Base-by-base conservation (phyloP, 441 rosid species). In the Flueggea neowawraea region DNA sequence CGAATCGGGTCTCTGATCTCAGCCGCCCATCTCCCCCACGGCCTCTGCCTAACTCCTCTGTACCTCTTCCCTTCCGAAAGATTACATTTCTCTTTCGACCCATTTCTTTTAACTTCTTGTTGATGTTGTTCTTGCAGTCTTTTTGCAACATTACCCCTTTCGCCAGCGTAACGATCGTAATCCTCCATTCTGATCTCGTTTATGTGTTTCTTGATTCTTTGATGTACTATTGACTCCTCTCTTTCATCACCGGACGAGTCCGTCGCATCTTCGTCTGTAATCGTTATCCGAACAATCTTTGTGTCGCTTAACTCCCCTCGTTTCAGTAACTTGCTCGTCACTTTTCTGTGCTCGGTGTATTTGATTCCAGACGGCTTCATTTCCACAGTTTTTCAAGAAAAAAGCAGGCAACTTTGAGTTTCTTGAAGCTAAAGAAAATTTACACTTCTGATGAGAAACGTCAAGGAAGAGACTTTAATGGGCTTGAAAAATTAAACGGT, bases 11-110 rank as follows among this genome's bases (percentile, higher is more conserved):
- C 91, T 16, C 97, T 76, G 68, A 91, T 91, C 84, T 91, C 97
- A 12, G 97, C 93, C 1, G 96, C 94, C 83, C 82, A 92, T 66
- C 77, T 80, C 0, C 98, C 98, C 96, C 98, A 92, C 2, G 86
- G 92, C 45, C 97, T 62, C 54, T 70, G 83, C 41, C 97, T 71
- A 14, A 89, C 96, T 9, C 98, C 98, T 31, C 93, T 73, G 17
- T 84, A 89, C 69, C 69, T 87, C 16, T 69, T 75, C 2, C 73
- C 72, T 6, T 51, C 73, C 5, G 43, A 63, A 0, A 62, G 69
- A 13, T 58, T 49, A 58, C 49, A 54, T 1, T 47, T 16, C 68
- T 32, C 52, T 5, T 22, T n/a, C 4, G 57, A 52, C 4, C 66
- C 56, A 13, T 52, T 45, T 33, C 47, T 53, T 8, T 28, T 55